Evolutionary conservation across 441 rosid genomes (phyloP).

Genomic region (Populus tomentosa): DNA sequence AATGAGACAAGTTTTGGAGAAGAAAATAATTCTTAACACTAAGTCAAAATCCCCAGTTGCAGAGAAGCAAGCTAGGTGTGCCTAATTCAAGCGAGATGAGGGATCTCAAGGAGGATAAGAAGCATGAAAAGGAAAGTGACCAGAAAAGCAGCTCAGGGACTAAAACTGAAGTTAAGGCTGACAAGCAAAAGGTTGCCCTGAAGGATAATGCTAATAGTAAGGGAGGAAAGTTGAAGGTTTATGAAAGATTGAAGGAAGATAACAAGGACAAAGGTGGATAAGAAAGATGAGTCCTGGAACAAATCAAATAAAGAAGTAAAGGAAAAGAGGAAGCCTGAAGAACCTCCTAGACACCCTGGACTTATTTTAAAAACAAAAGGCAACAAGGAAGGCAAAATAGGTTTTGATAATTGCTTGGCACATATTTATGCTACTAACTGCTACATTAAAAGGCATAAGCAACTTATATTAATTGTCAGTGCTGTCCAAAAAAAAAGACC

Average conservation of each 20-base stretch:
- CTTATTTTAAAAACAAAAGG: conserved; percentile 61
- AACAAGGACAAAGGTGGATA: conserved; percentile 46
- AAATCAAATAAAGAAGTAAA: conserved; percentile 50
- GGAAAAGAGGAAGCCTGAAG: conserved; percentile 72
- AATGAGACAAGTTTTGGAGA: no score
- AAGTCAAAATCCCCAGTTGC: conserved; percentile 28
- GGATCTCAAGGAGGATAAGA: conserved; percentile 26
- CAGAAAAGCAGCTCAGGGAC: conserved; percentile 20
- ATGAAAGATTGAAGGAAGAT: conserved; percentile 41
- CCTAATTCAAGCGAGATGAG: conserved; percentile 35
- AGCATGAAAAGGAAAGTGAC: conserved; percentile 35
- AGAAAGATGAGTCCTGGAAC: conserved; percentile 42
- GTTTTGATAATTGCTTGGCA: conserved; percentile 17
- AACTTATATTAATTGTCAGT: background rate
- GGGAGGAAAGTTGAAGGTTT: conserved; percentile 41
- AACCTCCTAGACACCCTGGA: conserved; percentile 83
- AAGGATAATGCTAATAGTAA: conserved; percentile 38
- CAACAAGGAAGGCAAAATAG: conserved; percentile 66
- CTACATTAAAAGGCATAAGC: background rate
- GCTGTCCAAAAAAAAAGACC: background rate
- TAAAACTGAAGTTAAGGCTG: conserved; percentile 31
- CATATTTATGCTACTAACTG: background rate
- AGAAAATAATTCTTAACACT: conserved; percentile 22
- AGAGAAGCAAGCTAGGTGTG: conserved; percentile 37
- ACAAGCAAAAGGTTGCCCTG: conserved; percentile 34